Conservation (phyloP, 208 protist species). For the Acanthamoeba lenticulata region DNA sequence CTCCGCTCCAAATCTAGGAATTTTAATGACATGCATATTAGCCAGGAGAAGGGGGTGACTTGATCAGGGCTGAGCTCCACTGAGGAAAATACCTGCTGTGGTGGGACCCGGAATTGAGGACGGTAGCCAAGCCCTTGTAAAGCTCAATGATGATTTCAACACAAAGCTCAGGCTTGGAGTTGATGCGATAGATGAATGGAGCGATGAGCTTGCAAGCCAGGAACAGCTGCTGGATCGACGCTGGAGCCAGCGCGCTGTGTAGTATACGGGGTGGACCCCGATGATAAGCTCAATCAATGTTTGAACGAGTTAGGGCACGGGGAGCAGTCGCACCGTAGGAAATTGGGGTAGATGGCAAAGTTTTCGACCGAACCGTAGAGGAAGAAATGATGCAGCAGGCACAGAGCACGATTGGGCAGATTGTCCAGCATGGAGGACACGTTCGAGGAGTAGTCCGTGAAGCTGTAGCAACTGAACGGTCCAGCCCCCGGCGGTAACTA, state of each 20-base stretch:
- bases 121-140: neutral
- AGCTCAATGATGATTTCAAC: slow-evolving; percentile 26
- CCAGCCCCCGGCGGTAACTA: neutral
- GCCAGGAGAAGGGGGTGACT: neutral
- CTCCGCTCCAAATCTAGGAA: neutral
- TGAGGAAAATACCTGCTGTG: no score
- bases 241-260: neutral
- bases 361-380: neutral
- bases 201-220: slow-evolving; percentile 12
- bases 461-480: slow-evolving; percentile 36
- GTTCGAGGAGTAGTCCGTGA: slow-evolving; percentile 33
- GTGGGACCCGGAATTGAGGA: neutral
- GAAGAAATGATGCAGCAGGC: slow-evolving; percentile 36
- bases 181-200: slow-evolving; percentile 46
- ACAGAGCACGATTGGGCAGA: neutral
- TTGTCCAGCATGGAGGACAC: neutral
- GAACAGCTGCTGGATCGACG: slow-evolving; percentile 14
- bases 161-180: neutral
- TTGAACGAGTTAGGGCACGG: neutral
- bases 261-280: neutral
- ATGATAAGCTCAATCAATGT: no score
- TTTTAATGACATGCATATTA: neutral
- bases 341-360: slow-evolving; percentile 32
- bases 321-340: neutral
- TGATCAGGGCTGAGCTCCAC: neutral